A percentile compares a stretch with the other conserved stretches of the same genome.
These are phyloP conservation scores for Suillus placidus DNA, from an alignment of 768 basidiomycete species.

Conservation along the genomic window DNA sequence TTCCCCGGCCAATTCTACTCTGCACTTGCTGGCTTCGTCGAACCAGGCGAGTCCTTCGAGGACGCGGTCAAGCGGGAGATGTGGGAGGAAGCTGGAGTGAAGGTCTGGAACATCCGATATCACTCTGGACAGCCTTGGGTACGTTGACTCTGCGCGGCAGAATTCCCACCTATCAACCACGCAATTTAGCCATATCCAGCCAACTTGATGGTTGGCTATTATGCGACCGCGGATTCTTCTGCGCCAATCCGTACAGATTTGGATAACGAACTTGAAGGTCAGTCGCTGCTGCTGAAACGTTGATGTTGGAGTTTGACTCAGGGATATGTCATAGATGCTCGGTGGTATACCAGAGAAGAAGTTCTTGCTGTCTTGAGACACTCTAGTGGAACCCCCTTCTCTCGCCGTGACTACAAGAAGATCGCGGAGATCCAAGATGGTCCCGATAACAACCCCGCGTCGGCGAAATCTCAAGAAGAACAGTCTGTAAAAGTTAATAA, in stretches of 20 bases:
- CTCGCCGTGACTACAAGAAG: conserved; percentile 52
- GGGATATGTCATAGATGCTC: conserved; percentile 61
- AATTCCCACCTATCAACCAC: conserved; percentile 6
- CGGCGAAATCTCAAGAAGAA: conserved; percentile 18
- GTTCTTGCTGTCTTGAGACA: conserved; percentile 66
- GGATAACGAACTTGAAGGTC: conserved; percentile 94
- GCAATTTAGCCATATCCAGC: conserved; percentile 74
- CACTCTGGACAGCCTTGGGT: conserved; percentile 91
- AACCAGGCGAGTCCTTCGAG: conserved; percentile 93
- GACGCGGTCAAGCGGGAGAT: conserved; percentile 92
- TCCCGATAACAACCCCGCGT: conserved; percentile 20
- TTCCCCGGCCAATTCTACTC: conserved; percentile 80
- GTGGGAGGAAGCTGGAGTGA: conserved; percentile 96
- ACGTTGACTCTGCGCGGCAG: conserved; percentile 19
- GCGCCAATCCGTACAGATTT: conserved; percentile 82
- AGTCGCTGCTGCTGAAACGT: conserved; percentile 21
- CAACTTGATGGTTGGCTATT: conserved; percentile 90
- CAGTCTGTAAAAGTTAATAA: conserved; percentile 21
- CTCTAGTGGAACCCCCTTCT: conserved; percentile 50
- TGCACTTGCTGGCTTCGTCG: conserved; percentile 90
- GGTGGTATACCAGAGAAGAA: conserved; percentile 83
- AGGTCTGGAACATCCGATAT: conserved; percentile 80
- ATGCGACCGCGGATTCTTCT: conserved; percentile 72
- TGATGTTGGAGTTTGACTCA: neutral
- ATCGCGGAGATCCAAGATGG: conserved; percentile 46